These are phyloP conservation scores for Emergomyces africanus DNA, from an alignment of 2,329 filamentous ascomycete genomes.

Conservation along the genomic window DNA sequence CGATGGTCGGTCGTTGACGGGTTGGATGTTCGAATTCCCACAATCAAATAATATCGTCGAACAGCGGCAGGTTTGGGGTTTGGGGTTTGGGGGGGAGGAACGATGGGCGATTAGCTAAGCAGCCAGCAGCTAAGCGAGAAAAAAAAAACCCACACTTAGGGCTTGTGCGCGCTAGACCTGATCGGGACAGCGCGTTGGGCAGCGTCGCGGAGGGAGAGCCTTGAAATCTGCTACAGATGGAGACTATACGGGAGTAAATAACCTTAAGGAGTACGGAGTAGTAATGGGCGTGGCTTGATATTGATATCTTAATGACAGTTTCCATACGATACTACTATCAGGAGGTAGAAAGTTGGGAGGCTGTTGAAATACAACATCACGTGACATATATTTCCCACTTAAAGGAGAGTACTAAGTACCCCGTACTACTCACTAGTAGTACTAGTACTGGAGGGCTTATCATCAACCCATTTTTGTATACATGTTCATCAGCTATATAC, in stretches of 20 bases:
- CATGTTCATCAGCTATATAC: background rate
- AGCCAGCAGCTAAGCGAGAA: conserved; percentile 12
- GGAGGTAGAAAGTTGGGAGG: too few relatives aligned
- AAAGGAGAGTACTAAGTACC: too few relatives aligned
- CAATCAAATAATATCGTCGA: background rate
- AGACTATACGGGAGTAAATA: too few relatives aligned
- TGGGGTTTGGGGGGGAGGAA: background rate
- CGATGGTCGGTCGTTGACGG: conserved; percentile 11
- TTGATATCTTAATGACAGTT: too few relatives aligned
- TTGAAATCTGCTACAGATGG: background rate
- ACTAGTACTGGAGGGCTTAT: too few relatives aligned
- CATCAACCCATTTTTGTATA: background rate
- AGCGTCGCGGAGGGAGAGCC: background rate
- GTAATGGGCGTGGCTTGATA: too few relatives aligned
- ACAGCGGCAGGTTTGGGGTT: background rate
- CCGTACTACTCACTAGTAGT: too few relatives aligned
- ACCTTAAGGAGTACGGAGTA: too few relatives aligned
- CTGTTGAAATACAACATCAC: background rate
- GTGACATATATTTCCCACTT: background rate
- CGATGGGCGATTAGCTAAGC: conserved; percentile 12
- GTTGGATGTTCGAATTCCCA: conserved; percentile 12
- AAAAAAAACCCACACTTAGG: conserved; percentile 12
- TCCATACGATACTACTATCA: too few relatives aligned
- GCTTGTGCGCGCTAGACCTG: conserved; percentile 2
- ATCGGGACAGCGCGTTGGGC: background rate